These are phyloP conservation scores for Nymphaea thermarum DNA, from an alignment of 164 flowering plant species.

Conservation along the genomic window DNA sequence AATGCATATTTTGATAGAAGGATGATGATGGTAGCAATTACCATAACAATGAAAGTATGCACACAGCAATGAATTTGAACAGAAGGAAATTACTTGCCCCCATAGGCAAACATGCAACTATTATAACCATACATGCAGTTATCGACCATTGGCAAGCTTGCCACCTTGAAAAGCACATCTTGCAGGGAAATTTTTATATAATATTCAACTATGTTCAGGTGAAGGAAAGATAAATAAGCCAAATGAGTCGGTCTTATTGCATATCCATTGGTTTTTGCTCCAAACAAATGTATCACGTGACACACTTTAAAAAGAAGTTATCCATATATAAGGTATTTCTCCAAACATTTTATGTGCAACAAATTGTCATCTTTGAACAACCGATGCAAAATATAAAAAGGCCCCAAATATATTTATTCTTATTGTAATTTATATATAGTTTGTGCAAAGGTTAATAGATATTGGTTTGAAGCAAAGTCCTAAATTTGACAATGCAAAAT, in stretches of 20 bases:
- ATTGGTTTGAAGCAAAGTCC: too few relatives aligned
- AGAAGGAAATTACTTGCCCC: slow-evolving; percentile 51
- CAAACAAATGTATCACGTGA: too few relatives aligned
- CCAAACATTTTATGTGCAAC: too few relatives aligned
- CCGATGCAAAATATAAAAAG: too few relatives aligned
- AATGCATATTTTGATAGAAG: too few relatives aligned
- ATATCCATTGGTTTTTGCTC: background rate
- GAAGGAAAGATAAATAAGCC: background rate
- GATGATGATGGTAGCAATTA: background rate
- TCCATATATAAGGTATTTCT: too few relatives aligned
- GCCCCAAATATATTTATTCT: too few relatives aligned
- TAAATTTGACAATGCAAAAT: too few relatives aligned
- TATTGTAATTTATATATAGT: too few relatives aligned
- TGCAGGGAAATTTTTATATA: slow-evolving; percentile 8
- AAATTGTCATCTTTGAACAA: too few relatives aligned
- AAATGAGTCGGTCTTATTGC: background rate
- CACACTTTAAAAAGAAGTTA: too few relatives aligned
- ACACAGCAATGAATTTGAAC: slow-evolving; percentile 1
- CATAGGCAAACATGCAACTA: slow-evolving; percentile 95
- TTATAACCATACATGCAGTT: slow-evolving; percentile 95
- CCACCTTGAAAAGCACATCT: slow-evolving; percentile 77
- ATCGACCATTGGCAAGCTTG: slow-evolving; percentile 88
- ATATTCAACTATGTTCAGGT: background rate
- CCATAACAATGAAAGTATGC: slow-evolving; percentile 5
- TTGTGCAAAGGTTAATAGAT: too few relatives aligned